Percentiles rank a stretch among this genome's conserved stretches.
Conservation (phyloP, 768 basidiomycete genomes). For the Leucosporidium yakuticum region DNA sequence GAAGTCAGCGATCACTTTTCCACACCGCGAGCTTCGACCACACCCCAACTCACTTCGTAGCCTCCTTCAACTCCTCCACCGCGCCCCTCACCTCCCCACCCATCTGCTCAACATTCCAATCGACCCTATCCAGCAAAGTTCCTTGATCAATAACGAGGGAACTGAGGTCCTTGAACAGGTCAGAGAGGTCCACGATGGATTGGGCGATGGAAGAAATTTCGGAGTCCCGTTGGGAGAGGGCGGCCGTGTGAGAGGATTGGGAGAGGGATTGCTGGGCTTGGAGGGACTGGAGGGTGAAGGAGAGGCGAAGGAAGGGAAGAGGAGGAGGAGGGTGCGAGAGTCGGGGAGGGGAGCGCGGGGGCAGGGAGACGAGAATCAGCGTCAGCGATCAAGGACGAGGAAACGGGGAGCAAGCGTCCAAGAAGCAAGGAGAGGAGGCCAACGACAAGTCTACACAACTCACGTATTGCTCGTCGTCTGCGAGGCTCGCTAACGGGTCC, state of each 20-base stretch:
- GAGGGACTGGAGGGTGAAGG: conserved; percentile 12
- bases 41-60: conserved; percentile 60
- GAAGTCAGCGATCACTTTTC: too few species aligned
- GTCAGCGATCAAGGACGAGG: too few species aligned
- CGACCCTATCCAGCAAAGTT: conserved; percentile 88
- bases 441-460: not conserved
- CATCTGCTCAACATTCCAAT: conserved; percentile 95
- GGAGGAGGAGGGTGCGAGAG: not conserved
- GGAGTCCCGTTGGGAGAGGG: conserved; percentile 48
- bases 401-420: not conserved
- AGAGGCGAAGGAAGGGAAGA: not conserved
- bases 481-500: conserved; percentile 27
- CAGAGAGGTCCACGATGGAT: conserved; percentile 82
- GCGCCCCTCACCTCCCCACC: conserved; percentile 73
- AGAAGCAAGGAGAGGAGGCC: not conserved
- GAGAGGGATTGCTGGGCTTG: conserved; percentile 24
- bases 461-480: conserved; percentile 27
- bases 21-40: too few species aligned
- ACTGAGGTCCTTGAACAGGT: conserved; percentile 92
- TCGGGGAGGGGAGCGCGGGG: too few species aligned
- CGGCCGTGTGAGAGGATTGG: conserved; percentile 8
- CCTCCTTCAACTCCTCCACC: conserved; percentile 72
- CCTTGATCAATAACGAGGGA: conserved; percentile 95
- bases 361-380: too few species aligned
- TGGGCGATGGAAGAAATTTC: conserved; percentile 86